Evolutionary conservation across 139 green algal genomes (phyloP).

Genomic region (Mesotaenium endlicherianum): DNA sequence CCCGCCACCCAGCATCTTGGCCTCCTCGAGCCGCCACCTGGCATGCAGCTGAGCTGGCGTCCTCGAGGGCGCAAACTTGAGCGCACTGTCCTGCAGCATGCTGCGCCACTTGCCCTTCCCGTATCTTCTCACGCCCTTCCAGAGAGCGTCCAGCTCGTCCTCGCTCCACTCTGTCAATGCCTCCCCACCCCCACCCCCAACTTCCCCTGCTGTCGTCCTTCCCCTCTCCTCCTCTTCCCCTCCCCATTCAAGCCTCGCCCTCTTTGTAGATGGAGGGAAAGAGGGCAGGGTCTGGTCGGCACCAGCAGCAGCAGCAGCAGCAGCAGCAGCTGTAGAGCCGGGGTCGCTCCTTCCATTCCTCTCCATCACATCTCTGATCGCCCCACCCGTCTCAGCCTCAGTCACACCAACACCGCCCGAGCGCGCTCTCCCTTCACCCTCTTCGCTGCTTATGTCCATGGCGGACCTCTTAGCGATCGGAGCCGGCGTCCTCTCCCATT

Average conservation of each 20-base stretch:
- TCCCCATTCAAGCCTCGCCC: not conserved
- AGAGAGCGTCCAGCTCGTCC: constrained; percentile 45
- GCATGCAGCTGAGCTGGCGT: constrained; percentile 3
- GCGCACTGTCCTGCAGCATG: constrained; percentile 12
- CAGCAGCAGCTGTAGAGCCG: too few species aligned
- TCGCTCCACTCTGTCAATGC: not conserved
- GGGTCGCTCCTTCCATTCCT: constrained; percentile 1
- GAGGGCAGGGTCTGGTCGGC: too few species aligned
- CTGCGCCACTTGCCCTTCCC: constrained; percentile 31
- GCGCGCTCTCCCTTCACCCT: too few species aligned
- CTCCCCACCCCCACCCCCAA: not conserved
- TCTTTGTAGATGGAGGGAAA: too few species aligned
- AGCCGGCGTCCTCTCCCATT: too few species aligned
- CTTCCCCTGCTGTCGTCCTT: not conserved
- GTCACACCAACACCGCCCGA: too few species aligned
- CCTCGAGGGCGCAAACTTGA: not conserved
- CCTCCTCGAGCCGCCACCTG: constrained; percentile 20
- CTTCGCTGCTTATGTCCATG: too few species aligned
- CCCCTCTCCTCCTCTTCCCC: not conserved
- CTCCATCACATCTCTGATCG: not conserved
- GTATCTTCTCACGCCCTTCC: constrained; percentile 28
- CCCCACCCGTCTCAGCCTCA: not conserved
- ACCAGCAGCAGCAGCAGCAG: too few species aligned
- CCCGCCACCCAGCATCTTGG: constrained; percentile 1
- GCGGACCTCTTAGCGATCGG: too few species aligned